Conservation (phyloP, 345 rosid genomes). For the Gynandropsis gynandra region DNA sequence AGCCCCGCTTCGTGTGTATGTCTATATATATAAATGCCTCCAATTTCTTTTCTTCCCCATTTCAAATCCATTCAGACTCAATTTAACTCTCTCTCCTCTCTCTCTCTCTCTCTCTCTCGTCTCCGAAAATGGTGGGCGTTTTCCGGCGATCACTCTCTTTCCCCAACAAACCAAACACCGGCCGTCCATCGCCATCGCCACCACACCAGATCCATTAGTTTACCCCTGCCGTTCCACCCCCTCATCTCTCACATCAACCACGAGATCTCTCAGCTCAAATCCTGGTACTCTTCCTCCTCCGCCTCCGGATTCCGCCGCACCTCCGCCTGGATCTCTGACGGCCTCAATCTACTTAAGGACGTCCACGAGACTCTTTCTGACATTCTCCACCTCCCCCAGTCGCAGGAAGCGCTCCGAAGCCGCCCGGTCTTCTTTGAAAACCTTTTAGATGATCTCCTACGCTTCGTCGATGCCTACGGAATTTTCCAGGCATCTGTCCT, state of each 20-base stretch:
- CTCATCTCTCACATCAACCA: constrained; percentile 31
- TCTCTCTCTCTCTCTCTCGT: not conserved
- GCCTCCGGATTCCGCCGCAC: constrained; percentile 23
- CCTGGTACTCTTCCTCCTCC: constrained; percentile 29
- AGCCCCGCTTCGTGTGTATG: not conserved
- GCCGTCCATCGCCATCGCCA: constrained; percentile 18
- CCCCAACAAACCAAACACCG: constrained; percentile 24
- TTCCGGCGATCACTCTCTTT: constrained; percentile 37
- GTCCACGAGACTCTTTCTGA: constrained; percentile 29
- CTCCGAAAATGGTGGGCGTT: constrained; percentile 26
- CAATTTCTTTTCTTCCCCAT: constrained; percentile 8
- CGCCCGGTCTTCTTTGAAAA: constrained; percentile 28
- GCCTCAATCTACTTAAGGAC: constrained; percentile 27
- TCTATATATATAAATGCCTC: constrained; percentile 15
- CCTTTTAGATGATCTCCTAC: constrained; percentile 29
- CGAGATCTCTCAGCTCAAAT: constrained; percentile 32
- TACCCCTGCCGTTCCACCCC: constrained; percentile 28
- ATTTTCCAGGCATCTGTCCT: constrained; percentile 27
- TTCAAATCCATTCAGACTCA: constrained; percentile 16
- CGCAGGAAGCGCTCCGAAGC: constrained; percentile 28
- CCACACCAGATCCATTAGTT: constrained; percentile 33
- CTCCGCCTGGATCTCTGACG: constrained; percentile 28
- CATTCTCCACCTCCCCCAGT: constrained; percentile 29
- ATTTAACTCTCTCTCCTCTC: constrained; percentile 1
- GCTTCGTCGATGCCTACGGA: constrained; percentile 34